phyloP scores from a whole-genome alignment of 106 monocot genomes.

The Dactylorhiza incarnata region DNA sequence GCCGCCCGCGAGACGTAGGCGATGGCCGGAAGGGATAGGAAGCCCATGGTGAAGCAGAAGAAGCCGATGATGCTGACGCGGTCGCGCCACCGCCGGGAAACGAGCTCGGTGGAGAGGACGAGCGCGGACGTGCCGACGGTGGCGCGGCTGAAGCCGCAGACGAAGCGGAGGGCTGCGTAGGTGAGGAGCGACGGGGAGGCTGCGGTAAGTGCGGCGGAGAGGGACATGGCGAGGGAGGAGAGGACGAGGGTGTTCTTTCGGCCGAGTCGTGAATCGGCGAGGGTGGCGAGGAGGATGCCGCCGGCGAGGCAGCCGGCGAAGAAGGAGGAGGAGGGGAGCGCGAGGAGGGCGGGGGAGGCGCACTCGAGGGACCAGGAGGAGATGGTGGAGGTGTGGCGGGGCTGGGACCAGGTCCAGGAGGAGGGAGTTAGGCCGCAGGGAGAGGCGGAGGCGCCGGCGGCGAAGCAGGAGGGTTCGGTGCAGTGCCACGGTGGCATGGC shows the following conservation, averaged over 20 bases:
- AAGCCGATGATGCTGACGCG: conserved; percentile 18
- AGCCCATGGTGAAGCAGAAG: conserved; percentile 26
- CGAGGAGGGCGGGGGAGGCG: conserved; percentile 21
- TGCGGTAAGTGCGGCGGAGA: conserved; percentile 23
- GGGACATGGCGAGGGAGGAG: conserved; percentile 42
- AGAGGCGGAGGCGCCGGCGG: not conserved
- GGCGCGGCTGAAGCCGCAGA: conserved; percentile 45
- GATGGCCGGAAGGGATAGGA: conserved; percentile 23
- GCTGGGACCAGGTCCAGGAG: conserved; percentile 38
- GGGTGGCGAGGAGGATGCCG: conserved; percentile 50
- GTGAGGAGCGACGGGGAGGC: conserved; percentile 36
- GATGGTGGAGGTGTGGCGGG: conserved; percentile 20
- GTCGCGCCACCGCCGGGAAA: conserved; percentile 19
- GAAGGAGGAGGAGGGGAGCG: conserved; percentile 47
- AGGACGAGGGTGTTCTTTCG: conserved; percentile 42
- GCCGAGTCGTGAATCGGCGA: conserved; percentile 61
- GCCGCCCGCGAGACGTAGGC: conserved; percentile 12
- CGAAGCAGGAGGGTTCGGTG: conserved; percentile 4
- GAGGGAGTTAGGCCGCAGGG: conserved; percentile 29
- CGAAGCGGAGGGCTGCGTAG: conserved; percentile 42
- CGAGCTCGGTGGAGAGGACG: conserved; percentile 21
- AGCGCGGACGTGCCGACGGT: conserved; percentile 37
- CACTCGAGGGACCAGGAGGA: conserved; percentile 70
- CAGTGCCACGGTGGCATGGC: conserved; percentile 50
- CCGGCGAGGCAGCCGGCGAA: conserved; percentile 63